Evolutionary conservation across 2,329 filamentous ascomycete species (phyloP), one percentile per base, ranked within the genome.

Genomic region (Myrmaecium sp.): DNA sequence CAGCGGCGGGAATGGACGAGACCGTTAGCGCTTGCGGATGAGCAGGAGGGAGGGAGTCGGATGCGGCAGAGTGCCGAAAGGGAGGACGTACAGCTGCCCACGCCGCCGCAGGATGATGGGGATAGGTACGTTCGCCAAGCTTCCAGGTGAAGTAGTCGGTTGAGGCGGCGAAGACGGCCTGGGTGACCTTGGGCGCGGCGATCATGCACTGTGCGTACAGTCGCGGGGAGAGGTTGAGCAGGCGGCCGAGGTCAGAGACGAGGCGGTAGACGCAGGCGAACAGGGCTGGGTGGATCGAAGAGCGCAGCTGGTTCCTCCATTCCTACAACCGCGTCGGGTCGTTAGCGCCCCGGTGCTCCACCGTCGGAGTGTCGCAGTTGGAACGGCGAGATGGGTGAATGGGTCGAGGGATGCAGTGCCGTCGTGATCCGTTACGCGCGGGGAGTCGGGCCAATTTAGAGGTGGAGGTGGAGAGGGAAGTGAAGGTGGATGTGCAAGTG

Each of bases 61-160:
- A n/a, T n/a, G n/a, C n/a, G n/a, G n/a, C n/a, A 17, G 32, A 33
- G 19, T 32, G 33, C 28, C 33, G n/a, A n/a, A n/a, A n/a, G n/a
- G n/a, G n/a, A n/a, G n/a, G n/a, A 60, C 71, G 44, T 64, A 89
- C 82, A 39, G 77, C 67, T 36, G 74, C 69, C 58, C 69, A 74
- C 23, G 80, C 64, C 23, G 66, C 62, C n/a, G n/a, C n/a, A n/a
- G n/a, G n/a, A n/a, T n/a, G n/a, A n/a, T n/a, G 50, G 21, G 81
- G 82, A 47, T 83, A 89, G 14, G 86, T 58, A 33, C 63, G 70
- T 36, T 66, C 64, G 16, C 81, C 78, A 23, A 95, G 61, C 41
- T 73, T 76, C 75, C 81, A 94, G 5, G 82, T 89, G 49, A 76
- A 92, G 54, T 73, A 89, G 53, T 98, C 89, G 23, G 74, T 70